These are phyloP conservation scores for Talaromyces sp. DNA, from an alignment of 2,329 filamentous ascomycete genomes.

Conservation along the genomic window DNA sequence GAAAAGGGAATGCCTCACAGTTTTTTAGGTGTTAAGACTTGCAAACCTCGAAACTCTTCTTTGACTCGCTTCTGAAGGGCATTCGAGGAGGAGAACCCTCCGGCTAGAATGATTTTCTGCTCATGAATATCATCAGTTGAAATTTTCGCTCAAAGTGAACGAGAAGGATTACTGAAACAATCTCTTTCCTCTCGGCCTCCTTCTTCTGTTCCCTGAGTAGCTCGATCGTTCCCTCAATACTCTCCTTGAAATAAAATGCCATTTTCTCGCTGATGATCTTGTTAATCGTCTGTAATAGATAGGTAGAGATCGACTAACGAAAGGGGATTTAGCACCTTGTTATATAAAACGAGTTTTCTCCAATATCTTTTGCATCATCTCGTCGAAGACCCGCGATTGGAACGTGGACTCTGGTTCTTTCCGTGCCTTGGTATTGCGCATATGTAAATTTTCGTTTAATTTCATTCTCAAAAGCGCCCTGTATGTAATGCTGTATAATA, in stretches of 20 bases:
- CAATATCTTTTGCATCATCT: not conserved
- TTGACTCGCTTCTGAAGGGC: not conserved
- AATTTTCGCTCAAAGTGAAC: not conserved
- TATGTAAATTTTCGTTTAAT: not conserved
- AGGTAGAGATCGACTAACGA: not conserved
- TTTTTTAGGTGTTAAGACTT: not conserved
- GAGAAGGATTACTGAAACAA: not conserved
- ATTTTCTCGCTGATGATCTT: not conserved
- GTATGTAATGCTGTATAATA: not conserved
- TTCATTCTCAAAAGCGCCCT: not conserved
- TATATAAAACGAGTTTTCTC: not conserved
- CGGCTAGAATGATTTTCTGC: slow-evolving; percentile 1
- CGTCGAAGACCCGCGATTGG: not conserved
- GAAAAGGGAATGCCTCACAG: not conserved
- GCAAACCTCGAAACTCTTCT: not conserved
- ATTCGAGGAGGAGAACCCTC: not conserved
- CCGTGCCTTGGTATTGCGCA: not conserved
- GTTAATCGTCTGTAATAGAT: not conserved
- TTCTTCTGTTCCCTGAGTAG: not conserved
- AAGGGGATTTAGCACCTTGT: not conserved
- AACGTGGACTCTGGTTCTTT: not conserved
- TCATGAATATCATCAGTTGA: not conserved
- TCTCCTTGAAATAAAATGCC: not conserved
- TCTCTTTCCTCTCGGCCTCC: not conserved
- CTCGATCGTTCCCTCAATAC: not conserved